Base-by-base conservation (phyloP, 1,284 basidiomycete species). In the Puccinia novopanici region DNA sequence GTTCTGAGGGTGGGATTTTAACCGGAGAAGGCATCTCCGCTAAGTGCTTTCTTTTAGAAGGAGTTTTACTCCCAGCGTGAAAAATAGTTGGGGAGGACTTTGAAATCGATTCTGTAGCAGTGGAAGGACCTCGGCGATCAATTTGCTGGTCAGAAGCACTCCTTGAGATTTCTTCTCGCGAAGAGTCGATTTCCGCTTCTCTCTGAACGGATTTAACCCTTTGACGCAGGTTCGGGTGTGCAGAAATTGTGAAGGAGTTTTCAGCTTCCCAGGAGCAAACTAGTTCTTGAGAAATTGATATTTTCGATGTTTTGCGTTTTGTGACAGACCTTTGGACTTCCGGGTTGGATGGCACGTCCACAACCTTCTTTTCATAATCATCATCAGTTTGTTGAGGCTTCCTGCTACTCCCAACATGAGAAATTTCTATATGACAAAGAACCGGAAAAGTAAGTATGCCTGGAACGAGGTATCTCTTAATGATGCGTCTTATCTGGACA, bases 131-230 rank as follows among this genome's bases (percentile, higher is more conserved):
- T 48, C 63, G 63, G 27, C 15, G 37, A 48, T 67, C 37, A 67
- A 40, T 9, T 67, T 24, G 3, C 2, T 27, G 40, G 13, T 67
- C 63, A 13, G 71, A 45, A 59, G 24, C 37, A 22, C 52, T 45
- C 24, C 6, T 55, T 42, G 71, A 73, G 37, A 27, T 54, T 59
- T 17, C 73, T 34, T 50, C 73, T 65, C 55, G 42, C 22, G 57
- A 75, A 9, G 59, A 63, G 34, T 75, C 19, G 37, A 45, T 75
- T 30, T 22, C 34, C 3, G 73, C 73, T 30, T 75, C 73, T 27
- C 59, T 75, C 42, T 75, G 57, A n/a, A 75, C 73, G 48, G 37
- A 52, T 15, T 42, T 40, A 19, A 75, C 73, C 59, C 73, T 75
- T 63, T 75, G 34, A n/a, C n/a, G 45, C 22, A 57, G 34, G 45